Evolutionary conservation across 2,329 filamentous ascomycete species (phyloP).

Genomic region (Harringtonia lauricola): DNA sequence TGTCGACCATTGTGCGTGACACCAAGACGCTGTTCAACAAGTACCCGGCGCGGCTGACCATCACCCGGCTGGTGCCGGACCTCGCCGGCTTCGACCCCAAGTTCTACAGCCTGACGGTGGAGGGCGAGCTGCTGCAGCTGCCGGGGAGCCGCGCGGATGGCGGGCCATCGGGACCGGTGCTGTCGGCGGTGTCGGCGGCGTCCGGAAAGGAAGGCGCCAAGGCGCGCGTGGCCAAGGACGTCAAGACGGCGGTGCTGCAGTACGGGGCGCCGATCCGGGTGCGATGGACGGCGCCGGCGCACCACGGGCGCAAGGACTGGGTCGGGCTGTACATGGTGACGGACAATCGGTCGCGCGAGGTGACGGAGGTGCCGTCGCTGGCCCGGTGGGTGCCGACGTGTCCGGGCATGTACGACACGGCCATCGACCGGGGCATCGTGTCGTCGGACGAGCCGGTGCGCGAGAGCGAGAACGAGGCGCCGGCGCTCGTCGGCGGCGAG

Average conservation of each 20-base stretch:
- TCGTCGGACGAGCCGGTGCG: slow-evolving; percentile 51
- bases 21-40: slow-evolving; percentile 81
- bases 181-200: slow-evolving; percentile 25
- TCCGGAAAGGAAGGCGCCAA: slow-evolving; percentile 64
- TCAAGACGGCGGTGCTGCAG: slow-evolving; percentile 69
- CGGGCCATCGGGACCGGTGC: too few species aligned
- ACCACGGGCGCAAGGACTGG: slow-evolving; percentile 89
- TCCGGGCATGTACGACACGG: slow-evolving; percentile 63
- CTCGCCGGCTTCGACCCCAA: slow-evolving; percentile 69
- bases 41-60: slow-evolving; percentile 75
- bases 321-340: slow-evolving; percentile 93
- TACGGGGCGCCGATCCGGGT: slow-evolving; percentile 87
- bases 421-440: slow-evolving; percentile 65
- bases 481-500: slow-evolving; percentile 57
- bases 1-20: slow-evolving; percentile 79
- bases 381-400: slow-evolving; percentile 84
- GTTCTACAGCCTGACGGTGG: slow-evolving; percentile 67
- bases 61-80: slow-evolving; percentile 70
- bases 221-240: slow-evolving; percentile 37
- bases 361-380: slow-evolving; percentile 73
- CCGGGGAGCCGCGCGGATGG: slow-evolving; percentile 30
- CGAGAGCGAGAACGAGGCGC: slow-evolving; percentile 30
- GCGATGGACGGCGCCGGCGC: slow-evolving; percentile 78
- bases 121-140: slow-evolving; percentile 55
- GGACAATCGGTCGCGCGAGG: slow-evolving; percentile 78